Evolutionary conservation across 2,329 filamentous ascomycete genomes (phyloP).

Genomic region (Didymella exigua): DNA sequence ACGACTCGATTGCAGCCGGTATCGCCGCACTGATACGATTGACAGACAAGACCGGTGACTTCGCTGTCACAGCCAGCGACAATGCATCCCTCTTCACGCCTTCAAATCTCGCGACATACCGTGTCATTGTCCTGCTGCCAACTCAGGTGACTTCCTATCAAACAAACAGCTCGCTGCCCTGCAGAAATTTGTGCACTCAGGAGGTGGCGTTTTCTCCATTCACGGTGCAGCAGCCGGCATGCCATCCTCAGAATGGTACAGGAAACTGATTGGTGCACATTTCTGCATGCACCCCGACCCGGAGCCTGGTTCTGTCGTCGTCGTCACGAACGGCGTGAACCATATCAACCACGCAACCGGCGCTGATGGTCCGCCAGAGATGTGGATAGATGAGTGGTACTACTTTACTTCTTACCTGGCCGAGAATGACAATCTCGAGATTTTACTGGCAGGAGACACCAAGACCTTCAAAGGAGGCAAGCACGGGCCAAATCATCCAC

Average conservation of each 20-base stretch:
- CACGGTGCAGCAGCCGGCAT: conserved; percentile 37
- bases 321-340: neutral
- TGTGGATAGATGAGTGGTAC: conserved; percentile 39
- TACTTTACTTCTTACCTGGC: conserved; percentile 35
- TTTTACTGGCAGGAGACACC: conserved; percentile 30
- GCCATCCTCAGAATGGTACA: conserved; percentile 30
- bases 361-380: neutral
- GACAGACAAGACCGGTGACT: conserved; percentile 2
- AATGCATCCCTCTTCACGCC: conserved; percentile 23
- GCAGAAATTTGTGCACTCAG: conserved; percentile 20
- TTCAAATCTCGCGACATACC: conserved; percentile 9
- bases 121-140: conserved; percentile 25
- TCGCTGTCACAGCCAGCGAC: conserved; percentile 27
- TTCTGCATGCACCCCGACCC: conserved; percentile 37
- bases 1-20: conserved; percentile 31
- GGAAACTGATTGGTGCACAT: conserved; percentile 28
- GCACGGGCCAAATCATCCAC: conserved; percentile 35
- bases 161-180: conserved; percentile 22
- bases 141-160: conserved; percentile 22
- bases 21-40: conserved; percentile 22
- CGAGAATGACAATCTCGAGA: conserved; percentile 24
- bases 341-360: neutral
- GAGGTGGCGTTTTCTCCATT: conserved; percentile 34
- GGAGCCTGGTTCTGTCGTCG: conserved; percentile 24
- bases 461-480: conserved; percentile 29